A percentile compares a stretch with the other conserved stretches of the same genome.
Conservation (phyloP, 164 flowering plant genomes). For the Amborella trichopoda region DNA sequence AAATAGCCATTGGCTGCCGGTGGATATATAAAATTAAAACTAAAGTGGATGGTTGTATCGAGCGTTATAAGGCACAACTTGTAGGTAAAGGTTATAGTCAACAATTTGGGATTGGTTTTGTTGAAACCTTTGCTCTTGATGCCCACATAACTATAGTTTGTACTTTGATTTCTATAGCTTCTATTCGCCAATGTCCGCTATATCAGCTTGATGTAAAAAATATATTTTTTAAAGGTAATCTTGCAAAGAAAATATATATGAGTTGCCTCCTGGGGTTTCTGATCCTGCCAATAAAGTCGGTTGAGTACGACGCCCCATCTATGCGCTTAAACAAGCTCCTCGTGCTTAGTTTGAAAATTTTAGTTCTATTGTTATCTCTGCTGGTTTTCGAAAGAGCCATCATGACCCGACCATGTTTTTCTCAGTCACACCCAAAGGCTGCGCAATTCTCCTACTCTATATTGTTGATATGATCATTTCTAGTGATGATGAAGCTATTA, state of each 20-base stretch:
- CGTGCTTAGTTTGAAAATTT: not conserved
- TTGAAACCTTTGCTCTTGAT: not conserved
- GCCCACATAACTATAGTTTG: not conserved
- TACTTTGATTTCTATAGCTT: not conserved
- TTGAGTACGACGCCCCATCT: not conserved
- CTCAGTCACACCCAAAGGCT: not conserved
- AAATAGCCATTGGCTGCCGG: not conserved
- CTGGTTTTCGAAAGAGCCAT: not conserved
- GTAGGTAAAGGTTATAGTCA: slow-evolving; percentile 1
- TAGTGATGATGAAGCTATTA: not conserved
- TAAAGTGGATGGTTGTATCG: slow-evolving; percentile 1
- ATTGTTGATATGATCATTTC: not conserved
- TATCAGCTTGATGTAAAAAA: not conserved
- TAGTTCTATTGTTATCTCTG: not conserved
- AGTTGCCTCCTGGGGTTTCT: not conserved
- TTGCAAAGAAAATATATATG: not conserved
- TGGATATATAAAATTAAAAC: slow-evolving; percentile 1
- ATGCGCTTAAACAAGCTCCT: slow-evolving; percentile 1
- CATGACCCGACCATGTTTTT: not conserved
- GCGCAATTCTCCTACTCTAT: not conserved
- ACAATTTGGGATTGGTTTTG: not conserved
- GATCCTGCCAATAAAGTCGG: not conserved
- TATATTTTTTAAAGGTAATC: not conserved
- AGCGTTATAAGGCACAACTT: not conserved
- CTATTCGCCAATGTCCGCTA: not conserved